Conservation (phyloP, 805 yeast species). For the Lipomyces anomalus region DNA sequence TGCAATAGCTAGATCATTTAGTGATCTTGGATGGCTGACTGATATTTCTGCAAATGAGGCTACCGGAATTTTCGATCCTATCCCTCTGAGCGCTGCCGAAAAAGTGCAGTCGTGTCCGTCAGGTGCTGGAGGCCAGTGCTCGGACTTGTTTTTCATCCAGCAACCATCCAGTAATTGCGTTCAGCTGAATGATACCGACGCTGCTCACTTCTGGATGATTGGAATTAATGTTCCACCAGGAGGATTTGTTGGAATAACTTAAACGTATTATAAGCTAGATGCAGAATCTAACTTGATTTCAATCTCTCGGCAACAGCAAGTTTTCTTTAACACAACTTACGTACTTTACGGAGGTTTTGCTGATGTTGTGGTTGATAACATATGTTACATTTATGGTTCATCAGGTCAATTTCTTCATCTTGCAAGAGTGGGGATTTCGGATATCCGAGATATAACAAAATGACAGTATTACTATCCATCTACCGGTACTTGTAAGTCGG, state of each 20-base stretch:
- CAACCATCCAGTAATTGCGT: constrained; percentile 13
- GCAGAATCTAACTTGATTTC: constrained; percentile 3
- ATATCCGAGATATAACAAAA: too few species aligned
- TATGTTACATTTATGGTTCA: constrained; percentile 15
- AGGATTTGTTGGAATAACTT: constrained; percentile 20
- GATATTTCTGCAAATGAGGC: constrained; percentile 5
- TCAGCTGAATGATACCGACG: constrained; percentile 6
- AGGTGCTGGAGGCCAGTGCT: too few species aligned
- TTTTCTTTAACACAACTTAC: constrained; percentile 4
- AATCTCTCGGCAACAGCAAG: constrained; percentile 6
- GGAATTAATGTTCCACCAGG: not conserved
- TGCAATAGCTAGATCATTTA: constrained; percentile 3
- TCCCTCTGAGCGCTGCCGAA: constrained; percentile 12
- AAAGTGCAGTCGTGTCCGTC: too few species aligned
- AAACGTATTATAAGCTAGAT: constrained; percentile 8
- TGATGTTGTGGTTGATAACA: constrained; percentile 13
- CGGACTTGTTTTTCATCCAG: not conserved
- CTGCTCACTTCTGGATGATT: constrained; percentile 12
- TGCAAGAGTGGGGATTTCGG: too few species aligned
- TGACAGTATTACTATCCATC: too few species aligned
- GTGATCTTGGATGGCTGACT: constrained; percentile 1
- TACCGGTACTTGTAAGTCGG: too few species aligned
- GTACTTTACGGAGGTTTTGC: constrained; percentile 20
- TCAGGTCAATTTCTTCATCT: too few species aligned
- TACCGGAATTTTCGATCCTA: constrained; percentile 9